Evolutionary conservation across 371 early-diverging fungal species (phyloP).

Genomic region (Chytridiales sp.): DNA sequence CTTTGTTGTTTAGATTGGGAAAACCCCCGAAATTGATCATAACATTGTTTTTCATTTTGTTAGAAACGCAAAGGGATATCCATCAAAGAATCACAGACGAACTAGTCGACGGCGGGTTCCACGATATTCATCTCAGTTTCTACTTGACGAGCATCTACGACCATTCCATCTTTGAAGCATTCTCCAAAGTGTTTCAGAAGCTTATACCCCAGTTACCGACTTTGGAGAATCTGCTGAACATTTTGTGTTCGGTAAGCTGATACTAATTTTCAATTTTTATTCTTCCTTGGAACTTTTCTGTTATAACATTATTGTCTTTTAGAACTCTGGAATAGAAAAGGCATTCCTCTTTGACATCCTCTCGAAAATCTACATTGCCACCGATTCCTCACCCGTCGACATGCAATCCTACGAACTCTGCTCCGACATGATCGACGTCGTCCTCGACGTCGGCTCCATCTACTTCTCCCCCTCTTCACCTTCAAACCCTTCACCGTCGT

Average conservation of each 20-base stretch:
- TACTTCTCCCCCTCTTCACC: conserved; percentile 6
- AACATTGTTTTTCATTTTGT: background rate
- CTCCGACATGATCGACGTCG: conserved; percentile 92
- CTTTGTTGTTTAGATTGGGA: background rate
- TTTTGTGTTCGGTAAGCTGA: conserved; percentile 77
- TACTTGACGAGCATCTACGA: conserved; percentile 93
- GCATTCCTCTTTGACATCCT: conserved; percentile 89
- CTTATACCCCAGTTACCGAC: conserved; percentile 84
- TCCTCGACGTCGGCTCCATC: conserved; percentile 66
- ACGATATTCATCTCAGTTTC: conserved; percentile 77
- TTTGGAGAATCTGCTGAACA: conserved; percentile 89
- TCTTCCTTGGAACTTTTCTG: background rate
- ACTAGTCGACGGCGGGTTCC: conserved; percentile 76
- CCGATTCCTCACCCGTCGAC: conserved; percentile 92
- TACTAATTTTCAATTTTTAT: background rate
- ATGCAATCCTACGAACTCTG: conserved; percentile 91
- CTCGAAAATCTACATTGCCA: conserved; percentile 91
- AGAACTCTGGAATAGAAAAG: conserved; percentile 95
- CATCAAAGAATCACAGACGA: conserved; percentile 86
- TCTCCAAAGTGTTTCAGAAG: conserved; percentile 91
- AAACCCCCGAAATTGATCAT: background rate
- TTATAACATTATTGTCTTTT: background rate
- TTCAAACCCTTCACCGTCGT: background rate
- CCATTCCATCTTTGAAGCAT: conserved; percentile 92
- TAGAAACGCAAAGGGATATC: conserved; percentile 91